Base-by-base conservation (phyloP, 192 early-diverging fungal genomes). In the Glomus cerebriforme region DNA sequence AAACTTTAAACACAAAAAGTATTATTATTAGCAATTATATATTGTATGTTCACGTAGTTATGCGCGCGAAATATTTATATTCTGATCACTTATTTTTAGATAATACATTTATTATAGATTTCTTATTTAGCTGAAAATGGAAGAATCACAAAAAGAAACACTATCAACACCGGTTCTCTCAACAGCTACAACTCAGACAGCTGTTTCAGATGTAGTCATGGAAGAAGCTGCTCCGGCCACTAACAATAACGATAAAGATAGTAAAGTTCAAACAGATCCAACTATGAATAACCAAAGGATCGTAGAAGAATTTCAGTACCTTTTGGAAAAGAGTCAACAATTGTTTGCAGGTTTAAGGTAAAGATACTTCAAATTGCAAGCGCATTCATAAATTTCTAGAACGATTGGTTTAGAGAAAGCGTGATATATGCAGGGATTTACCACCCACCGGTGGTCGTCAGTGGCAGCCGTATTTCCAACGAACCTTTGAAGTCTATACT, bases 401-500 rank as follows among this genome's bases (percentile, higher is more conserved):
- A 32, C 31, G 26, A 32, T 31, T 29, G 12, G 4, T 31, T 65
- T 27, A 65, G 27, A 17, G 63, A 17, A 64, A 65, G 10, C 63
- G 26, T 31, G 63, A 32, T 65, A 68, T 54, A 5, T 54, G 31
- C 77, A 96, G 95, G 78, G 95, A 96, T 76, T 84, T 96, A 19
- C 94, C 95, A 22, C 95, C 93, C 2, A 96, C 95, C 0, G 95
- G 95, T 73, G 87, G 91, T 63, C 85, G 88, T 54, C 89, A 90
- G 78, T 90, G 89, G 89, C 84, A 88, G 72, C 87, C 87, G 1
- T 96, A 98, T 84, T 99, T 99, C 79, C 94, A 98, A 86, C 90
- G 95, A 71, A 98, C 98, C 9, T 99, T 99, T 80, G 97, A 98
- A 84, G 94, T 99, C 4, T 99, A 96, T 83, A 96, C 96, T 10